phyloP scores from a whole-genome alignment of 2,329 filamentous ascomycete species.

The Alternaria consortialis region DNA sequence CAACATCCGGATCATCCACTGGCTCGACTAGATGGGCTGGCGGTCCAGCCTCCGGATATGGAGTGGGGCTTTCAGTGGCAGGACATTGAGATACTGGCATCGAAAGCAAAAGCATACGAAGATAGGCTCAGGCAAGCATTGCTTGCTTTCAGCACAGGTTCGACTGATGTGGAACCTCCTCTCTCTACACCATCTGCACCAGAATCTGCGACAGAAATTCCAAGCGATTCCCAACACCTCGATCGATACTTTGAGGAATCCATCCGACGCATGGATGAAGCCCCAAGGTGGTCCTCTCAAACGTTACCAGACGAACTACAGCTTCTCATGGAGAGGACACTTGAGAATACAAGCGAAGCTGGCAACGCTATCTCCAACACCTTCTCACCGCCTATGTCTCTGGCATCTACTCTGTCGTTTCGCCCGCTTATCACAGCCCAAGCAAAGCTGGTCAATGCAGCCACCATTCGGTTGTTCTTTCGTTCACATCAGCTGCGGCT shows the following conservation, averaged over 20 bases:
- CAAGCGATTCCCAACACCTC: conserved; percentile 18
- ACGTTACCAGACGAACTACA: conserved; percentile 41
- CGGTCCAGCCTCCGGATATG: conserved; percentile 64
- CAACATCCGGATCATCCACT: conserved; percentile 78
- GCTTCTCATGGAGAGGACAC: conserved; percentile 31
- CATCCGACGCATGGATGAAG: conserved; percentile 34
- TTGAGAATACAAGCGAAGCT: conserved; percentile 11
- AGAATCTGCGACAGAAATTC: neutral
- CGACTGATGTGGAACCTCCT: neutral
- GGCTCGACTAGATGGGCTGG: conserved; percentile 61
- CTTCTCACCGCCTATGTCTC: conserved; percentile 64
- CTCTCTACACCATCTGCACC: neutral
- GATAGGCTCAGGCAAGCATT: conserved; percentile 47
- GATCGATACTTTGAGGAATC: conserved; percentile 40
- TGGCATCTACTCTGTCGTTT: conserved; percentile 75
- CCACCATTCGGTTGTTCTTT: conserved; percentile 81
- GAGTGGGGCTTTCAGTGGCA: conserved; percentile 78
- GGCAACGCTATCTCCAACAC: conserved; percentile 8
- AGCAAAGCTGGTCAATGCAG: conserved; percentile 77
- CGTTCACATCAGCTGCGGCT: conserved; percentile 73
- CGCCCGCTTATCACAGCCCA: conserved; percentile 77
- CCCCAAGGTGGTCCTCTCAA: conserved; percentile 24
- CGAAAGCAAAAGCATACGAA: conserved; percentile 65
- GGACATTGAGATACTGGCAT: conserved; percentile 70
- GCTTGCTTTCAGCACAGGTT: conserved; percentile 31